Base-by-base conservation (phyloP, 2,329 filamentous ascomycete genomes). In the Mycosphaerella sp. region DNA sequence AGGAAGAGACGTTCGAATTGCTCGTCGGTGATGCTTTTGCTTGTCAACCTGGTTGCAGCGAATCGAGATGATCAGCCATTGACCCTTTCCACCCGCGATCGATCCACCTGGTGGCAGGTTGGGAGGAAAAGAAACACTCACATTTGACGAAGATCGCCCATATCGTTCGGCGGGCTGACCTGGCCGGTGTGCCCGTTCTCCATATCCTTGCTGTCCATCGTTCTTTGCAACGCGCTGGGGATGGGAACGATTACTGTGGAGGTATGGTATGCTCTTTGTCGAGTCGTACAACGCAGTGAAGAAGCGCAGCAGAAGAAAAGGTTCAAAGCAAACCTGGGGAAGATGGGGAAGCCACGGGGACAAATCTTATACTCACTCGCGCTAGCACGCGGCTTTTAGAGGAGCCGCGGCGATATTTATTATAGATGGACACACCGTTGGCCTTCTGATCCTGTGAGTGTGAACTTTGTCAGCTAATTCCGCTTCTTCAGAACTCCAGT, bases 1-100 rank as follows among this genome's bases (percentile, higher is more conserved):
- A 62, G 55, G 50, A 60, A 64, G 12, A 64, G 51, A n/a, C 56
- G 52, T 41, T 64, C 62, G 53, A 64, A 64, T 38, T 59, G 58
- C 50, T 60, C 62, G n/a, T 59, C 52, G 21, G 61, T 61, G 9
- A 67, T 56, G 7, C 59, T 59, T 21, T 64, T 60, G 48, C 57
- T 57, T 12, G 57, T 55, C 8, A 58, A 38, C 12, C 47, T 49
- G 47, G 21, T 21, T 6, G 21, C 42, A 29, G 11, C 11, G 2
- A n/a, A 21, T 21, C 21, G 21, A 21, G 21, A 21, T 21, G 1
- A 21, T 21, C 3, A 21, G 21, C 21, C 21, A 21, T 21, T 2
- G 2, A 4, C 21, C 21, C 2, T 21, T 21, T 21, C 3, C 21
- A 2, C 21, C 21, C 21, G 21, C 21, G 21, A 21, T 21, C 21